These are phyloP conservation scores for Carex parvula DNA, from an alignment of 176 grass and related monocot genomes.

Conservation along the genomic window DNA sequence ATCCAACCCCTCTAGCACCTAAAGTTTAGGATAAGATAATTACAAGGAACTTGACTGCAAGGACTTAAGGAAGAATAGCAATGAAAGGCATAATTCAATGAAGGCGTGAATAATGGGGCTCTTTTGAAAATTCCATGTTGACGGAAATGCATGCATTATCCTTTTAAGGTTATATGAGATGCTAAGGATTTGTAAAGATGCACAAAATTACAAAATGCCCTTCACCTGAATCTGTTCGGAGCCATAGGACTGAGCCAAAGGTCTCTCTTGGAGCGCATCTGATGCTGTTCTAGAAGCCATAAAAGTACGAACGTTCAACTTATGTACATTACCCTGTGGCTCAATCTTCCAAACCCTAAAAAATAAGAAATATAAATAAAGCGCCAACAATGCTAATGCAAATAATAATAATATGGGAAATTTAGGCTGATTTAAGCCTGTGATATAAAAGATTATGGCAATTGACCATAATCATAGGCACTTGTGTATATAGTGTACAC, in stretches of 20 bases:
- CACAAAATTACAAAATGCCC: background rate
- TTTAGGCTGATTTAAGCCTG: background rate
- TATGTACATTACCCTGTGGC: background rate
- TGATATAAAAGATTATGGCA: background rate
- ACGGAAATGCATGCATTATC: background rate
- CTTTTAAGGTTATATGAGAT: background rate
- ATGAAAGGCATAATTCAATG: background rate
- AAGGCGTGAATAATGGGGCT: background rate
- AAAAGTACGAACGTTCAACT: constrained; percentile 53
- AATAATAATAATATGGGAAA: background rate
- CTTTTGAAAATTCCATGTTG: background rate
- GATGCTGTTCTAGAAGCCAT: constrained; percentile 55
- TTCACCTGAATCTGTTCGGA: constrained; percentile 87
- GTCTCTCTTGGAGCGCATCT: constrained; percentile 64
- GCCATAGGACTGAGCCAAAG: constrained; percentile 47
- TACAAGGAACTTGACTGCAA: constrained; percentile 21
- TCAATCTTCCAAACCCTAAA: constrained; percentile 28
- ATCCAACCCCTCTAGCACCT: constrained; percentile 97
- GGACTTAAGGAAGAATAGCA: background rate
- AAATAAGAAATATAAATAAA: background rate
- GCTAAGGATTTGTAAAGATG: background rate
- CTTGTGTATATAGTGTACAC: background rate
- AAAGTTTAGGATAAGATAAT: constrained; percentile 21
- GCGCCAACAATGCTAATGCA: background rate
- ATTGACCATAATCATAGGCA: background rate